Conservation (phyloP, 75 land plant species). For the Cunninghamia lanceolata region DNA sequence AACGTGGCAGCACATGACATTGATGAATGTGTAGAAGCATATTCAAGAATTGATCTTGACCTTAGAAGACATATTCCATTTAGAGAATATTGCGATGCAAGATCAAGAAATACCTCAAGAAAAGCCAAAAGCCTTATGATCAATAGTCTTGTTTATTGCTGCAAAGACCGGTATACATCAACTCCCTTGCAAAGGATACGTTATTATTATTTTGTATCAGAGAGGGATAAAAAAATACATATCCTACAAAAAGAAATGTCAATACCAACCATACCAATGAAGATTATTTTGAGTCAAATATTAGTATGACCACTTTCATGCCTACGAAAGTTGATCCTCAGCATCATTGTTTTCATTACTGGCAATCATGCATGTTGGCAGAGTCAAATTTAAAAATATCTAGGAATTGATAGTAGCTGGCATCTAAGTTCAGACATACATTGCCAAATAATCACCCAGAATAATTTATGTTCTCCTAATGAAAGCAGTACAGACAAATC, state of each 20-base stretch:
- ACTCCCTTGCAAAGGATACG: slow-evolving; percentile 2
- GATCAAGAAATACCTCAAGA: too few relatives aligned
- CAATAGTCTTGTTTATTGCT: neutral
- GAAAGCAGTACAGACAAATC: neutral
- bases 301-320: slow-evolving; percentile 12
- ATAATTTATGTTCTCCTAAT: neutral
- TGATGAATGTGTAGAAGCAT: too few relatives aligned
- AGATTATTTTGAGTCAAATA: neutral
- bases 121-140: neutral
- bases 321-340: slow-evolving; percentile 3
- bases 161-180: neutral
- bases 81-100: too few relatives aligned
- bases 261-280: neutral
- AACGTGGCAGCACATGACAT: too few relatives aligned
- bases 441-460: neutral
- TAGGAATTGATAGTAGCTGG: neutral
- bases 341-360: neutral
- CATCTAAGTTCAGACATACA: neutral
- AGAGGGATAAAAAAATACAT: neutral
- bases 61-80: too few relatives aligned
- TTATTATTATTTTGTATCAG: neutral
- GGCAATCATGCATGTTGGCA: neutral
- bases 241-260: neutral
- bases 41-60: too few relatives aligned
- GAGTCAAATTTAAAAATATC: neutral